Conservation (phyloP, 345 rosid species). For the Lenwebbia sp. region DNA sequence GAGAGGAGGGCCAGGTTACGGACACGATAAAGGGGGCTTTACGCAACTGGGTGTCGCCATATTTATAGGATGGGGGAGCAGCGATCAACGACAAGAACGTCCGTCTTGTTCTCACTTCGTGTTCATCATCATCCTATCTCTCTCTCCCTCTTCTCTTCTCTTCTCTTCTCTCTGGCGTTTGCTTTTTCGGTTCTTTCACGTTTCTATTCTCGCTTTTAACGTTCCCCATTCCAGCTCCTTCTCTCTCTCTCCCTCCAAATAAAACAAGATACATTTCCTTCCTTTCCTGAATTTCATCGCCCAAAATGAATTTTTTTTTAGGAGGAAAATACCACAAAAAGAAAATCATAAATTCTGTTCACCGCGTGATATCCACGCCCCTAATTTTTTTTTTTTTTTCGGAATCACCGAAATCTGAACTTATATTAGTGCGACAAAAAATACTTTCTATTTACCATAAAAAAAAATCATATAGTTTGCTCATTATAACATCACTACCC, state of each 20-base stretch:
- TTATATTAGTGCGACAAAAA: neutral
- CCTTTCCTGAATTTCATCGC: neutral
- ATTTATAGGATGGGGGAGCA: neutral
- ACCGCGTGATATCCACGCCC: too few relatives aligned
- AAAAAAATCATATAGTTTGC: neutral
- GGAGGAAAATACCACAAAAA: neutral
- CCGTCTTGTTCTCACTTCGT: neutral
- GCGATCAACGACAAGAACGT: neutral
- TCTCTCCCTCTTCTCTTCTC: neutral
- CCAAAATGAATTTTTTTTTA: neutral
- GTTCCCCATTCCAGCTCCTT: neutral
- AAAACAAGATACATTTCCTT: neutral
- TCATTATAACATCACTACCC: neutral
- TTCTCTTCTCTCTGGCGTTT: neutral
- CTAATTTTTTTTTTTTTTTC: too few relatives aligned
- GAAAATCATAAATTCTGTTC: too few relatives aligned
- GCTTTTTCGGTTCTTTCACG: neutral
- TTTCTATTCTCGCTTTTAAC: neutral
- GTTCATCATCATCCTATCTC: neutral
- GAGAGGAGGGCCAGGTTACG: neutral
- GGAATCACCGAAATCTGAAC: neutral
- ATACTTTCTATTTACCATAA: neutral
- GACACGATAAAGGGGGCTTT: neutral
- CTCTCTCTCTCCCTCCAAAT: neutral
- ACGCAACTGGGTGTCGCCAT: neutral